Evolutionary conservation across 306 rosid species (phyloP).

Genomic region (Abrus pulchellus): DNA sequence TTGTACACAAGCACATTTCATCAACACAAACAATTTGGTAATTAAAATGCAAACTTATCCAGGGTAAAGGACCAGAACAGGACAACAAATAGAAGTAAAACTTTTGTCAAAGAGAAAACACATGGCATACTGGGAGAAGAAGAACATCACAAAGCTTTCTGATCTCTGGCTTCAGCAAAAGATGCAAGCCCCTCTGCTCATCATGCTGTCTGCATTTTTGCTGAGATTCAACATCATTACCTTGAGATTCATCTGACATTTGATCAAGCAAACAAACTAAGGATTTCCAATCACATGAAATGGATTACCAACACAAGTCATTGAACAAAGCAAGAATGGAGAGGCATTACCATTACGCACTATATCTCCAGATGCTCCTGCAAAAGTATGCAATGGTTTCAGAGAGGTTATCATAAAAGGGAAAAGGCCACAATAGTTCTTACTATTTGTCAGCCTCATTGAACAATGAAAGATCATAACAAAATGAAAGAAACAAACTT

Average conservation of each 20-base stretch:
- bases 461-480: constrained; percentile 37
- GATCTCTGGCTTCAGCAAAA: constrained; percentile 55
- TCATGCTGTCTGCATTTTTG: constrained; percentile 22
- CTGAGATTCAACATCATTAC: constrained; percentile 46
- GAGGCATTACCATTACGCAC: constrained; percentile 40
- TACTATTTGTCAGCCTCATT: constrained; percentile 37
- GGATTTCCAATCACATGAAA: constrained; percentile 27
- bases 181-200: constrained; percentile 55
- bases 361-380: constrained; percentile 52
- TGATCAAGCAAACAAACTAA: constrained; percentile 43
- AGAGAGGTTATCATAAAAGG: constrained; percentile 43
- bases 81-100: constrained; percentile 41
- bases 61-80: constrained; percentile 38
- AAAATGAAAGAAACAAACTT: constrained; percentile 35
- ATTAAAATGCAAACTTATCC: constrained; percentile 27
- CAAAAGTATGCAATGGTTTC: constrained; percentile 52
- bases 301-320: constrained; percentile 43
- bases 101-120: constrained; percentile 21
- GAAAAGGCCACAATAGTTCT: constrained; percentile 24
- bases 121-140: constrained; percentile 54
- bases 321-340: constrained; percentile 47
- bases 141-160: constrained; percentile 53
- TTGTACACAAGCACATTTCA: constrained; percentile 19
- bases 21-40: constrained; percentile 26
- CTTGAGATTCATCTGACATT: constrained; percentile 49